Evolutionary conservation across 148 eudicot species (phyloP).

Genomic region (Drosera capensis): DNA sequence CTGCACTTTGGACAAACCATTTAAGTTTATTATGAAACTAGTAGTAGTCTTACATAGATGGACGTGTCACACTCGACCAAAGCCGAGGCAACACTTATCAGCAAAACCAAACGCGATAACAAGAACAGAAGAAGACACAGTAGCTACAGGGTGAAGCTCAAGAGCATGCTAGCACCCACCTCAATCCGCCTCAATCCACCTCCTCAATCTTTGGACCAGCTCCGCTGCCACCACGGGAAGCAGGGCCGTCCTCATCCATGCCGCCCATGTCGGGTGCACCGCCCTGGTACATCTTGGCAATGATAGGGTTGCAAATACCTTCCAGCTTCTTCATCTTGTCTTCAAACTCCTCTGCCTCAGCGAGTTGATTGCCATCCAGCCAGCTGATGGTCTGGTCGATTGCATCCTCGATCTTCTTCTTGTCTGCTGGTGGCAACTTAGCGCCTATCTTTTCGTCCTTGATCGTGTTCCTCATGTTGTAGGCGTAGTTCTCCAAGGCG

Average conservation of each 20-base stretch:
- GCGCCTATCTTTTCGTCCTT: conserved; percentile 39
- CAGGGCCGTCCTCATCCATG: conserved; percentile 37
- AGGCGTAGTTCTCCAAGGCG: conserved; percentile 34
- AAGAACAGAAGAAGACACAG: not conserved
- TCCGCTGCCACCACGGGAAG: conserved; percentile 20
- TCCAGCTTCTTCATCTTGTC: conserved; percentile 41
- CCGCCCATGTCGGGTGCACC: conserved; percentile 26
- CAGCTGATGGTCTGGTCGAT: conserved; percentile 30
- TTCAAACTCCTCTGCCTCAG: conserved; percentile 35
- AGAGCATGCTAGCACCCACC: conserved; percentile 3
- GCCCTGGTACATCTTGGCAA: conserved; percentile 33
- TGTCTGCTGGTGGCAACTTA: conserved; percentile 25
- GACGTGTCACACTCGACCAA: too few relatives aligned
- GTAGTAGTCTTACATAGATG: too few relatives aligned
- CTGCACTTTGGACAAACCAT: too few relatives aligned
- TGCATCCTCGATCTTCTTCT: conserved; percentile 43
- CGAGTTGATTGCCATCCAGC: conserved; percentile 44
- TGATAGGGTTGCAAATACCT: conserved; percentile 31
- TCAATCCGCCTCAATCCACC: conserved; percentile 22
- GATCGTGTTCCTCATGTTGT: conserved; percentile 47
- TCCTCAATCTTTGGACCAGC: conserved; percentile 51
- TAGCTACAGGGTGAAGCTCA: not conserved
- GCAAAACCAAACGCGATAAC: too few relatives aligned
- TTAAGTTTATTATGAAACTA: too few relatives aligned
- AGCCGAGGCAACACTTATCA: too few relatives aligned